Conservation (phyloP, 306 rosid genomes). For the Calophaca sinica region DNA sequence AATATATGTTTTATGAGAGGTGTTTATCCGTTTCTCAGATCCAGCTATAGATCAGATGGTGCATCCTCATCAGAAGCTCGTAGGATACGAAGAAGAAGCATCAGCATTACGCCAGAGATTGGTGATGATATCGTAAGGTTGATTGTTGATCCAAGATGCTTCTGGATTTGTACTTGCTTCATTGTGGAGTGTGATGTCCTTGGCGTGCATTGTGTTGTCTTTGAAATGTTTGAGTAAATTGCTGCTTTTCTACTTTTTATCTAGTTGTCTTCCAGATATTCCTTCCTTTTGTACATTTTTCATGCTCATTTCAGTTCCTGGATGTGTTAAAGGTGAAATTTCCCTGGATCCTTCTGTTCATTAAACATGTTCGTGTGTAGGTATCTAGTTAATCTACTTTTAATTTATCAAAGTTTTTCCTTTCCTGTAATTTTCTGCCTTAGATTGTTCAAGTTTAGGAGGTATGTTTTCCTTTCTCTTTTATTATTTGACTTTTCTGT, state of each 20-base stretch:
- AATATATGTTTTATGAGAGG: conserved; percentile 32
- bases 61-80: conserved; percentile 83
- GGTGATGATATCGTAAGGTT: conserved; percentile 99
- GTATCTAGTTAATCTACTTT: conserved; percentile 19
- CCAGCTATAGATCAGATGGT: conserved; percentile 80
- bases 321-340: conserved; percentile 27
- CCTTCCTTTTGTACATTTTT: conserved; percentile 26
- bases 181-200: conserved; percentile 33
- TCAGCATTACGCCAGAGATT: conserved; percentile 97
- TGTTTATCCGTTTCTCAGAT: conserved; percentile 45
- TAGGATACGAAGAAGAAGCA: conserved; percentile 94
- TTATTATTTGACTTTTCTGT: background rate
- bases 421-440: conserved; percentile 20
- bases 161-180: conserved; percentile 28
- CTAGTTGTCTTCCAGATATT: conserved; percentile 1
- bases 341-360: conserved; percentile 30
- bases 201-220: conserved; percentile 28
- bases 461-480: conserved; percentile 9
- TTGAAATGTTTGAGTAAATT: conserved; percentile 37
- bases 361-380: background rate
- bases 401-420: background rate
- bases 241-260: conserved; percentile 5
- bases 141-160: conserved; percentile 50
- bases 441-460: conserved; percentile 4
- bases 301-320: conserved; percentile 28